phyloP scores from a whole-genome alignment of 1,284 basidiomycete genomes.

The Sanghuangporus sanghuang region DNA sequence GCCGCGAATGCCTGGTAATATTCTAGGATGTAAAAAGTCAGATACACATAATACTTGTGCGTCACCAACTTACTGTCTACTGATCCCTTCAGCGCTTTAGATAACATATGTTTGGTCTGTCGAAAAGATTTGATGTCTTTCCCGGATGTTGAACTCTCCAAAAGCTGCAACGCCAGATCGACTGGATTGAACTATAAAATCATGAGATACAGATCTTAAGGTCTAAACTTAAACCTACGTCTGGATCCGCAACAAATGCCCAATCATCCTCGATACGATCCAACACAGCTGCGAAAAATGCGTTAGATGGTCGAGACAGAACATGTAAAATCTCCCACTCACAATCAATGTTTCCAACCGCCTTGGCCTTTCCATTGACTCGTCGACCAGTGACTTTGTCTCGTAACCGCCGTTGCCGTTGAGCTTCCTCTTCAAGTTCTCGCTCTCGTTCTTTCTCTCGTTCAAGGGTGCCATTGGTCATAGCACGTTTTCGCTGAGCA shows the following conservation, averaged over 20 bases:
- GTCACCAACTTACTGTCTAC: constrained; percentile 62
- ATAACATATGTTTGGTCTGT: constrained; percentile 68
- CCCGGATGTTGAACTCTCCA: constrained; percentile 67
- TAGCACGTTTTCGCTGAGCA: constrained; percentile 44
- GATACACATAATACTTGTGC: constrained; percentile 4
- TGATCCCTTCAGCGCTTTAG: constrained; percentile 75
- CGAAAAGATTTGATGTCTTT: constrained; percentile 74
- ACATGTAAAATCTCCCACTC: constrained; percentile 23
- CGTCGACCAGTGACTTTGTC: constrained; percentile 59
- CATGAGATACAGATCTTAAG: constrained; percentile 1
- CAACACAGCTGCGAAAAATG: constrained; percentile 58
- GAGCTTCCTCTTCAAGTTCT: constrained; percentile 52
- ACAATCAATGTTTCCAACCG: constrained; percentile 74
- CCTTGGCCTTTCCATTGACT: constrained; percentile 44
- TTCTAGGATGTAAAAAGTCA: constrained; percentile 36
- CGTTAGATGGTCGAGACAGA: background rate
- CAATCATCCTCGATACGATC: constrained; percentile 85
- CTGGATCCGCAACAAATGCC: constrained; percentile 82
- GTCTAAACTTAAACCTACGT: constrained; percentile 46
- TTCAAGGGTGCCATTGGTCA: constrained; percentile 45
- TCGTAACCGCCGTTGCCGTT: constrained; percentile 60
- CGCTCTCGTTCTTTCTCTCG: constrained; percentile 40
- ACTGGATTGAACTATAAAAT: constrained; percentile 80
- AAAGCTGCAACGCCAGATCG: constrained; percentile 80
- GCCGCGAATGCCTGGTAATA: constrained; percentile 92